These are phyloP conservation scores for Rhodosporidiobolus sp. DNA, from an alignment of 768 basidiomycete genomes.

Conservation along the genomic window DNA sequence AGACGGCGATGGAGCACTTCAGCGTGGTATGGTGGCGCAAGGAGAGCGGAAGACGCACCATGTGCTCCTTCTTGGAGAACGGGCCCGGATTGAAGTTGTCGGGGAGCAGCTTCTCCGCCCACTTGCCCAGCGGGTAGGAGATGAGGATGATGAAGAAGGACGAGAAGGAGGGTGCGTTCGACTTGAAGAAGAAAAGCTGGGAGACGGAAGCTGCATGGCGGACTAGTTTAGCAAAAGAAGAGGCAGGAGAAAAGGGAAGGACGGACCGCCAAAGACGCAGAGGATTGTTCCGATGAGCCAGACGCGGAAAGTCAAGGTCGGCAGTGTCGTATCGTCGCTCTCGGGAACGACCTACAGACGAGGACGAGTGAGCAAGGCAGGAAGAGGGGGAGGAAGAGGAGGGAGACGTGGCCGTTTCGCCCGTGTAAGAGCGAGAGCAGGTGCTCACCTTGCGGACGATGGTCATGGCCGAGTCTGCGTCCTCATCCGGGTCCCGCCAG, in stretches of 20 bases:
- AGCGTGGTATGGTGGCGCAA: background rate
- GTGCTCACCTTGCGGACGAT: slow-evolving; percentile 2
- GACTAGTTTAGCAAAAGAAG: background rate
- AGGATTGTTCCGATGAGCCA: slow-evolving; percentile 37
- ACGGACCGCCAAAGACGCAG: slow-evolving; percentile 35
- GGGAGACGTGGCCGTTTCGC: too few species aligned
- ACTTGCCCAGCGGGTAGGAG: slow-evolving; percentile 44
- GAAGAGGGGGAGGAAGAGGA: too few species aligned
- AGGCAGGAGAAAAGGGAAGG: background rate
- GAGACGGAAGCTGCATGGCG: slow-evolving; percentile 39
- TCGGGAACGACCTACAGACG: slow-evolving; percentile 40
- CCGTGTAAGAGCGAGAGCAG: background rate
- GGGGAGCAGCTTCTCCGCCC: slow-evolving; percentile 39
- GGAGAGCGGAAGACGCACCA: slow-evolving; percentile 16
- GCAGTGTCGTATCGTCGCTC: slow-evolving; percentile 44
- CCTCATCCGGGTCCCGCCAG: background rate
- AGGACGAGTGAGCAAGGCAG: too few species aligned
- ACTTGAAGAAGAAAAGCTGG: slow-evolving; percentile 47
- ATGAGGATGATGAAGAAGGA: slow-evolving; percentile 45
- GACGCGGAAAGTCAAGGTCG: slow-evolving; percentile 44
- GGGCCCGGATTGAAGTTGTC: slow-evolving; percentile 42
- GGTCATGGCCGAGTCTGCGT: background rate
- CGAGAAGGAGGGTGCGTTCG: slow-evolving; percentile 44
- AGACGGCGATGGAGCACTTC: background rate
- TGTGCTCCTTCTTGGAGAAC: slow-evolving; percentile 45